These are phyloP conservation scores for Hypholoma sublateritium DNA, from an alignment of 768 basidiomycete species.

Conservation along the genomic window DNA sequence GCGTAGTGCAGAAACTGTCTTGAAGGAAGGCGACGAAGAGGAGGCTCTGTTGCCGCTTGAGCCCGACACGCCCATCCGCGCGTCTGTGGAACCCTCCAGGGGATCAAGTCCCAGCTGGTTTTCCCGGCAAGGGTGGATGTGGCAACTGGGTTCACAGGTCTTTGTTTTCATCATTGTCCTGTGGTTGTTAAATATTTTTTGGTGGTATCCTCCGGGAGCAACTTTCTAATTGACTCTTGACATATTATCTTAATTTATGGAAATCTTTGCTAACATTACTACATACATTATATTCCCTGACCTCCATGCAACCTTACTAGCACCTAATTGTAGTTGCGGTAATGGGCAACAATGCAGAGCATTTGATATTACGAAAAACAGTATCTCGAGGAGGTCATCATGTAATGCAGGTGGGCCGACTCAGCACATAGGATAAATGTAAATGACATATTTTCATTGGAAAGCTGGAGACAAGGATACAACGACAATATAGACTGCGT, in stretches of 20 bases:
- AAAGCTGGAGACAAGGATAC: no score
- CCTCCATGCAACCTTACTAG: no score
- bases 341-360: no score
- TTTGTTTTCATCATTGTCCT: conserved; percentile 31
- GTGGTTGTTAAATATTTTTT: conserved; percentile 69
- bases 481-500: background rate
- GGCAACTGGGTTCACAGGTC: conserved; percentile 11
- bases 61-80: conserved; percentile 38
- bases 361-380: no score
- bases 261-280: no score
- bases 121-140: conserved; percentile 13
- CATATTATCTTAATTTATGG: no score
- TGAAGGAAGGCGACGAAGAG: conserved; percentile 22
- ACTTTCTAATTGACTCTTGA: background rate
- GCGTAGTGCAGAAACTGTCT: conserved; percentile 1
- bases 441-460: no score
- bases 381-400: no score
- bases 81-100: conserved; percentile 21
- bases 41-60: conserved; percentile 26
- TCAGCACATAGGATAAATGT: no score
- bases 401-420: no score
- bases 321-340: no score
- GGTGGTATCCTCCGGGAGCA: conserved; percentile 32
- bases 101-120: conserved; percentile 31
- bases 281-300: no score